Percentiles rank a stretch among this genome's conserved stretches.
These are phyloP conservation scores for Arxiozyma bovina DNA, from an alignment of 1,139 yeast species.

Conservation along the genomic window DNA sequence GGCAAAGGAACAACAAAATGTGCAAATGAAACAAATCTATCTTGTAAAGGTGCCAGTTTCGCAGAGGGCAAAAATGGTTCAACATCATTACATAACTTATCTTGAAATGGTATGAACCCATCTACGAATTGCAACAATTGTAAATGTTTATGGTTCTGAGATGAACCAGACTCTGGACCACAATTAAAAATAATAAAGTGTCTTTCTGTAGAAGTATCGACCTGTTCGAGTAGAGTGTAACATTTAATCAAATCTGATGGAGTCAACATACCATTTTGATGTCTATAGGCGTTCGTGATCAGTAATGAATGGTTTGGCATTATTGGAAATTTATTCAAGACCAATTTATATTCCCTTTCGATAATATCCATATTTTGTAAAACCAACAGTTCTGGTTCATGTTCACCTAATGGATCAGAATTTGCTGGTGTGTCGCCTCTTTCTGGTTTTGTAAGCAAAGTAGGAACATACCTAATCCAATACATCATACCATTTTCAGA, in stretches of 20 bases:
- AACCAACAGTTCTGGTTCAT: constrained; percentile 71
- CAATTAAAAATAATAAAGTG: constrained; percentile 81
- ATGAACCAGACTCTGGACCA: constrained; percentile 84
- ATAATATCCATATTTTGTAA: constrained; percentile 42
- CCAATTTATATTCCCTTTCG: constrained; percentile 48
- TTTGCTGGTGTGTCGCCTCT: constrained; percentile 24
- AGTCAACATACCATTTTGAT: constrained; percentile 64
- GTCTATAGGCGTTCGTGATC: constrained; percentile 64
- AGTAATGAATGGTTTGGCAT: constrained; percentile 68
- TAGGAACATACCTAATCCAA: constrained; percentile 38
- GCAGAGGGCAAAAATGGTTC: constrained; percentile 45
- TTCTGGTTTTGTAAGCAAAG: constrained; percentile 54
- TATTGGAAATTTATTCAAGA: constrained; percentile 81
- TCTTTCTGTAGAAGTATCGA: constrained; percentile 31
- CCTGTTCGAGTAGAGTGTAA: constrained; percentile 41
- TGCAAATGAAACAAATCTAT: constrained; percentile 57
- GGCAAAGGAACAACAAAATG: constrained; percentile 72
- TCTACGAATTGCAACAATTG: constrained; percentile 70
- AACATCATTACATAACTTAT: constrained; percentile 38
- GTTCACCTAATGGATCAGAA: constrained; percentile 67
- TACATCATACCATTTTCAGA: constrained; percentile 32
- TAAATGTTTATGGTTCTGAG: constrained; percentile 86
- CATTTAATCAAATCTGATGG: constrained; percentile 58
- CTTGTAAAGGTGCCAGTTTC: constrained; percentile 50
- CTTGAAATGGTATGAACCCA: constrained; percentile 52